Percentiles rank a stretch among this genome's conserved stretches.
phyloP scores from a whole-genome alignment of 2,329 filamentous ascomycete species.

The Talaromyces sp. region DNA sequence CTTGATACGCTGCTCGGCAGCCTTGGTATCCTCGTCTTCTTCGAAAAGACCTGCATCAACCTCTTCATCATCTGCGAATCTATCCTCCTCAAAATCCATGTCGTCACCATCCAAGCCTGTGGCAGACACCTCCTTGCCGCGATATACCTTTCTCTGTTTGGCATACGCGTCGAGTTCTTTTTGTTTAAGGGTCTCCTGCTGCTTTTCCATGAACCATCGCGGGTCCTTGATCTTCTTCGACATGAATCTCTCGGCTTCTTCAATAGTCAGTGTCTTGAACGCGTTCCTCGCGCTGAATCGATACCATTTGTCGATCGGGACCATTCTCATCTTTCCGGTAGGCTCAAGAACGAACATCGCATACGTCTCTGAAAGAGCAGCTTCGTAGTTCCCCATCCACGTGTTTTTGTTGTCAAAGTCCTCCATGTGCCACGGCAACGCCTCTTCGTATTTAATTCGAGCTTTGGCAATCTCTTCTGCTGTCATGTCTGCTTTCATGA shows the following conservation, averaged over 20 bases:
- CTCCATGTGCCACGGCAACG: slow-evolving; percentile 92
- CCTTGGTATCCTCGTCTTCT: slow-evolving; percentile 76
- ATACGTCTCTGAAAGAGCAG: slow-evolving; percentile 75
- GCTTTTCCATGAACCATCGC: slow-evolving; percentile 73
- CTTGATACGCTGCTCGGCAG: slow-evolving; percentile 69
- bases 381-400: slow-evolving; percentile 89
- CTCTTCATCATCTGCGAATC: slow-evolving; percentile 87
- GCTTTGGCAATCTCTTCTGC: slow-evolving; percentile 67
- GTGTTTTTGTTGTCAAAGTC: slow-evolving; percentile 94
- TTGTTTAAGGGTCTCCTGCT: slow-evolving; percentile 53
- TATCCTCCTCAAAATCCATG: slow-evolving; percentile 67
- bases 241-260: slow-evolving; percentile 83
- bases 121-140: slow-evolving; percentile 46
- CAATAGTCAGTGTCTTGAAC: slow-evolving; percentile 74
- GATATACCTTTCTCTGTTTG: slow-evolving; percentile 47
- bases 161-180: slow-evolving; percentile 59
- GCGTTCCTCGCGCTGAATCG: slow-evolving; percentile 56
- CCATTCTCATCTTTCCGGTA: slow-evolving; percentile 71
- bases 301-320: slow-evolving; percentile 96
- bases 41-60: slow-evolving; percentile 70
- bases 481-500: slow-evolving; percentile 76
- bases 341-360: slow-evolving; percentile 77
- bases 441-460: slow-evolving; percentile 81
- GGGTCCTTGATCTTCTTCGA: slow-evolving; percentile 72
- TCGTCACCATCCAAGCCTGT: slow-evolving; percentile 61